Evolutionary conservation across 1,284 basidiomycete genomes (phyloP).

Genomic region (Polyporus tsugae): DNA sequence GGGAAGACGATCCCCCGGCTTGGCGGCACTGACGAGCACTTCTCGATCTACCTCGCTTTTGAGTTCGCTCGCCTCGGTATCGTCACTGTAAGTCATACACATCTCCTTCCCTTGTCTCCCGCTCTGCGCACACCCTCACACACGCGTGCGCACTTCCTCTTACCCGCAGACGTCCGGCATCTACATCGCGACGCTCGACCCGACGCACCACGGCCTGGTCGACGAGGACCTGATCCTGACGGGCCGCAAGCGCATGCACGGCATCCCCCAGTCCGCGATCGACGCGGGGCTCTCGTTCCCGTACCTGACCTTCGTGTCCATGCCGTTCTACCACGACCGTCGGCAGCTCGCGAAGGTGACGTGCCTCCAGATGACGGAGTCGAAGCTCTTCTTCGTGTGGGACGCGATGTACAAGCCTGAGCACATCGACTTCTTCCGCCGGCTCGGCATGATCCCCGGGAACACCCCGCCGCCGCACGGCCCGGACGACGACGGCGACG

Average conservation of each 20-base stretch:
- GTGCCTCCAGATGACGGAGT: conserved; percentile 66
- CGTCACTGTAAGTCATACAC: conserved; percentile 54
- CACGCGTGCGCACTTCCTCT: not conserved
- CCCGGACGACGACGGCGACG: not conserved
- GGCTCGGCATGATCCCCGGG: conserved; percentile 17
- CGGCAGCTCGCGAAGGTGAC: conserved; percentile 48
- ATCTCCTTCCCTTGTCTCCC: not conserved
- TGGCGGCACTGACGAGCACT: conserved; percentile 25
- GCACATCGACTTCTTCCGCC: conserved; percentile 26
- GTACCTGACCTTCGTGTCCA: conserved; percentile 43
- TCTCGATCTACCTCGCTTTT: conserved; percentile 60
- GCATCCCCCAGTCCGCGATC: conserved; percentile 26
- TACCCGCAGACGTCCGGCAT: conserved; percentile 51
- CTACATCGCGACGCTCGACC: conserved; percentile 37
- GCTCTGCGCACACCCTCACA: too few relatives aligned
- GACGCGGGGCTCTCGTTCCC: conserved; percentile 37
- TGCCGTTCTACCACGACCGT: conserved; percentile 49
- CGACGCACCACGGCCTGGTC: conserved; percentile 30
- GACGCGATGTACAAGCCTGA: conserved; percentile 33
- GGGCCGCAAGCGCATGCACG: conserved; percentile 24
- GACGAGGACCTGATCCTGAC: conserved; percentile 26
- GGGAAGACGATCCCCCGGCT: conserved; percentile 42
- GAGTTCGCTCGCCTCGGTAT: conserved; percentile 58
- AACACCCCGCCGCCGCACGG: conserved; percentile 1
- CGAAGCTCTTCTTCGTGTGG: conserved; percentile 40